These are phyloP conservation scores for Alternaria arborescens DNA, from an alignment of 2,329 filamentous ascomycete species.

Conservation along the genomic window DNA sequence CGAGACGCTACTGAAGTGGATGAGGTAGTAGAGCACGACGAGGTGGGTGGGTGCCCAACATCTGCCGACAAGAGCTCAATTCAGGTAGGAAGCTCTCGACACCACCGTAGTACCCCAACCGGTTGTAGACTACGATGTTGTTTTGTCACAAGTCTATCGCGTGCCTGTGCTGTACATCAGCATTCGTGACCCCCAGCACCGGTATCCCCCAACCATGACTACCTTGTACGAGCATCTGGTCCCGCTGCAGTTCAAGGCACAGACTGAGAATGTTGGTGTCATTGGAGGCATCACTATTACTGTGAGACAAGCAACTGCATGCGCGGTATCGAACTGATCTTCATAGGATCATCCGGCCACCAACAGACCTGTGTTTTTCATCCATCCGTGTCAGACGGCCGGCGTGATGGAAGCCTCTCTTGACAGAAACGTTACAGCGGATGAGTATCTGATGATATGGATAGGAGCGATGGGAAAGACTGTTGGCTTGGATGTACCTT, in stretches of 20 bases:
- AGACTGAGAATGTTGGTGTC: slow-evolving; percentile 48
- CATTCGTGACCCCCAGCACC: slow-evolving; percentile 38
- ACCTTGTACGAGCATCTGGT: slow-evolving; percentile 51
- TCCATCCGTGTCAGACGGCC: slow-evolving; percentile 90
- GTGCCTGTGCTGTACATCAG: slow-evolving; percentile 57
- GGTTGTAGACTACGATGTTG: slow-evolving; percentile 51
- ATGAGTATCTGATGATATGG: slow-evolving; percentile 86
- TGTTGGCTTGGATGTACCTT: slow-evolving; percentile 80
- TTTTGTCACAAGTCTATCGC: slow-evolving; percentile 55
- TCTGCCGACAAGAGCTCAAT: neutral
- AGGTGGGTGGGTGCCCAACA: slow-evolving; percentile 14
- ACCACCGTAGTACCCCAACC: neutral
- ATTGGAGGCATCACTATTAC: slow-evolving; percentile 52
- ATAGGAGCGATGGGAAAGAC: slow-evolving; percentile 84
- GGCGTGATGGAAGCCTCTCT: slow-evolving; percentile 73
- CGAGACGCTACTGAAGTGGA: slow-evolving; percentile 7
- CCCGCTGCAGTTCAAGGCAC: slow-evolving; percentile 39
- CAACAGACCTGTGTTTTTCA: slow-evolving; percentile 81
- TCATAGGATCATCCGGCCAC: slow-evolving; percentile 81
- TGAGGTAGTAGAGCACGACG: slow-evolving; percentile 32
- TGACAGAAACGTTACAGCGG: slow-evolving; percentile 48
- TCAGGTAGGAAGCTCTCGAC: slow-evolving; percentile 28
- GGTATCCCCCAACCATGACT: slow-evolving; percentile 42
- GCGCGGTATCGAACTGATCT: neutral
- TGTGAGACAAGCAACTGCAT: slow-evolving; percentile 29